Evolutionary conservation across 1,139 yeast species (phyloP).

Genomic region (Lodderomyces theae): DNA sequence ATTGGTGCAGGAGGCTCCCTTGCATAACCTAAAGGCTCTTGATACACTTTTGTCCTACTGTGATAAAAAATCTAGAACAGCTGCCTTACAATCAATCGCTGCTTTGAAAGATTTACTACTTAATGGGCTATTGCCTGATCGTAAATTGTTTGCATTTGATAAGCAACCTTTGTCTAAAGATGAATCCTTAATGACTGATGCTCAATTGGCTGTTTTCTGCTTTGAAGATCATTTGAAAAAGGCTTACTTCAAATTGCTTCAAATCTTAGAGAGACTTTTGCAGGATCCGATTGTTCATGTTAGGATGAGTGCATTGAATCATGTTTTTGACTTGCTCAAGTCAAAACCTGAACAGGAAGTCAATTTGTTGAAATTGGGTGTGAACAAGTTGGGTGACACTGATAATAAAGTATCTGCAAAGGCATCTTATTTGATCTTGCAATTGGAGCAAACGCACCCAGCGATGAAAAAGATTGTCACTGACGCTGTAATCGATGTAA

Average conservation of each 20-base stretch:
- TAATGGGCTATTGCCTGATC: conserved; percentile 77
- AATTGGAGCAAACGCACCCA: conserved; percentile 89
- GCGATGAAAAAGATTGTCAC: conserved; percentile 86
- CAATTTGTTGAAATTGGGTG: conserved; percentile 81
- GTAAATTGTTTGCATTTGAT: conserved; percentile 77
- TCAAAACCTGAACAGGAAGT: conserved; percentile 97
- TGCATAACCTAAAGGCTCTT: conserved; percentile 82
- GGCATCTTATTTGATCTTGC: conserved; percentile 76
- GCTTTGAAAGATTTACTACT: conserved; percentile 86
- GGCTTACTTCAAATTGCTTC: conserved; percentile 65
- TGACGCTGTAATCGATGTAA: conserved; percentile 75
- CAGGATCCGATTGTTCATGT: conserved; percentile 95
- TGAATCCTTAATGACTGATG: conserved; percentile 32
- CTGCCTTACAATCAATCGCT: conserved; percentile 85
- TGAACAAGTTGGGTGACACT: conserved; percentile 89
- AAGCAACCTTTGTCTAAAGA: conserved; percentile 64
- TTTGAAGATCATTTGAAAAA: conserved; percentile 88
- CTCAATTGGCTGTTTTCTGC: conserved; percentile 68
- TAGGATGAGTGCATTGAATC: conserved; percentile 71
- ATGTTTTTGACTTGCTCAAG: conserved; percentile 74
- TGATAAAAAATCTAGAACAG: conserved; percentile 89
- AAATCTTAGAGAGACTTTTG: conserved; percentile 68
- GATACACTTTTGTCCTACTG: conserved; percentile 77
- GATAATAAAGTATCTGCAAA: conserved; percentile 90
- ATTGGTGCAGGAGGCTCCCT: conserved; percentile 90